A percentile compares a stretch with the other conserved stretches of the same genome.
phyloP scores from a whole-genome alignment of 371 early-diverging fungal species.

The Saksenaea vasiformis region DNA sequence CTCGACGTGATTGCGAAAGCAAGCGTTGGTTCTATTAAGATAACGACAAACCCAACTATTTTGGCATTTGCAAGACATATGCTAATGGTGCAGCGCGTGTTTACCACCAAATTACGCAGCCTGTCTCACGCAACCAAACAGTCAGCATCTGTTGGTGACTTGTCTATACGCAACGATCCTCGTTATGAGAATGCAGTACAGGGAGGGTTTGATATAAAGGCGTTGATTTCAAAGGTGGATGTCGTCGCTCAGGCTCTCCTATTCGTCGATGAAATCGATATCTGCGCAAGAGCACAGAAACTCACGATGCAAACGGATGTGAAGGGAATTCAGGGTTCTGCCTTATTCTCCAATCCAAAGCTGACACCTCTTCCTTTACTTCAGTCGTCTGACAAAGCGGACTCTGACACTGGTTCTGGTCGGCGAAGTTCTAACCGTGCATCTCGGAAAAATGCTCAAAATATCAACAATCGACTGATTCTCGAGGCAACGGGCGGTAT shows the following conservation, averaged over 20 bases:
- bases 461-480: constrained; percentile 36
- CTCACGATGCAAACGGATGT: constrained; percentile 39
- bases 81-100: constrained; percentile 72
- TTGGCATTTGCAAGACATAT: constrained; percentile 75
- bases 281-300: constrained; percentile 52
- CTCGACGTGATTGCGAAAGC: constrained; percentile 52
- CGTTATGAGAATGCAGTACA: background rate
- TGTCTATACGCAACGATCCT: background rate
- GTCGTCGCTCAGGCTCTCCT: constrained; percentile 45
- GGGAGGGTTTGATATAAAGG: constrained; percentile 23
- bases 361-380: constrained; percentile 30
- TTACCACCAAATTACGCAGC: constrained; percentile 51
- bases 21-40: constrained; percentile 47
- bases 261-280: constrained; percentile 33
- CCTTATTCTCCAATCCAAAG: constrained; percentile 50
- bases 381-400: constrained; percentile 27
- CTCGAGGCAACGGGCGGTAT: constrained; percentile 50
- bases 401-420: constrained; percentile 53
- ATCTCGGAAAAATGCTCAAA: constrained; percentile 21
- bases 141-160: background rate
- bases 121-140: constrained; percentile 29
- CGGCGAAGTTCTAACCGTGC: constrained; percentile 42
- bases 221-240: constrained; percentile 35
- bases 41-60: constrained; percentile 66
- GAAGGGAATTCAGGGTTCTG: constrained; percentile 41